Base-by-base conservation (phyloP, 805 yeast species). In the Ogataea nonfermentans region DNA sequence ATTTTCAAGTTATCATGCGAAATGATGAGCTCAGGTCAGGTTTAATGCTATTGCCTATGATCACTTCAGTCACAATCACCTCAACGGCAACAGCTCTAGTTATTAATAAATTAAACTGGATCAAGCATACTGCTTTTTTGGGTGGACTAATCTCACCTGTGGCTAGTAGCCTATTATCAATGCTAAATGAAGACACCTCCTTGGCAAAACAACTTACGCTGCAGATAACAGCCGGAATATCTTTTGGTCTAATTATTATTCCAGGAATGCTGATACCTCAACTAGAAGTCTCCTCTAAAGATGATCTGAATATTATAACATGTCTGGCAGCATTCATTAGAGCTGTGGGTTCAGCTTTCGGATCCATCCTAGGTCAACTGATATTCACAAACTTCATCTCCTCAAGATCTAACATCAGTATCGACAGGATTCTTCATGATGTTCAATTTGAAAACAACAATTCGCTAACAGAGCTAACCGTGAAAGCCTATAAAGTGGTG, bases 181-280 rank as follows among this genome's bases (percentile, higher is more conserved):
- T 78, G 9, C 61, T 77, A 25, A 57, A 58, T 3, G 64, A 61
- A 9, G 59, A 68, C 29, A 65, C 79, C 1, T 43, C 66, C 2
- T 43, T 49, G 2, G 52, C 69, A 1, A 36, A 53, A 17, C 63
- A 69, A 41, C 67, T 76, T 36, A 76, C 79, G 0, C 59, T 65
- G 24, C 66, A 73, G 40, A 69, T 76, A 19, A 48, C 73, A 6
- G 52, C 62, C 7, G 84, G 84, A 17, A 58, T 69, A 4, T 65
- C 73, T 0, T 55, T 68, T 29, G 84, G 84, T 2, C 23, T 72
- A 11, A 62, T 58, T 37, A 59, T 74, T 53, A 81, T 76, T 52
- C 60, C 76, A 2, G 48, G 66, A 11, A 58, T 73, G 32, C 51
- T 74, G 23, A 54, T 70, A 2, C 64, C 73, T 2, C 79, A 76